Percentiles rank a stretch among this genome's conserved stretches.
Evolutionary conservation across 1,284 basidiomycete genomes (phyloP).

Genomic region (Cryptococcus maquisensis): DNA sequence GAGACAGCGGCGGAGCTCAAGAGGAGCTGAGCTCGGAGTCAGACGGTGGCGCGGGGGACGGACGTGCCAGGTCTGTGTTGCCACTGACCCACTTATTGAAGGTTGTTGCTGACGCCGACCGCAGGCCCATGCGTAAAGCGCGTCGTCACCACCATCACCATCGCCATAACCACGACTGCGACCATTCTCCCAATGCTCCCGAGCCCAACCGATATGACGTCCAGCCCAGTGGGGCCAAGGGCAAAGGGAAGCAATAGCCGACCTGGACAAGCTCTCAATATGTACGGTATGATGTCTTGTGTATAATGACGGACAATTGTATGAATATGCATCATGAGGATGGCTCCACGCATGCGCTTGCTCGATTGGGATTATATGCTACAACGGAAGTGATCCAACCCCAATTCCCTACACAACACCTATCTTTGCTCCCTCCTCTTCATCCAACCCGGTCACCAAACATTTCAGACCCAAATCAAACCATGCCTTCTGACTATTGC

Average conservation of each 20-base stretch:
- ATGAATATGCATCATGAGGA: neutral
- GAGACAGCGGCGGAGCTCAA: slow-evolving; percentile 5
- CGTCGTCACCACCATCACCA: slow-evolving; percentile 17
- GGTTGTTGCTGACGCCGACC: neutral
- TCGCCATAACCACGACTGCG: slow-evolving; percentile 12
- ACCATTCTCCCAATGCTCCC: slow-evolving; percentile 6
- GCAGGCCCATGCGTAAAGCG: slow-evolving; percentile 16
- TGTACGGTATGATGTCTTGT: neutral
- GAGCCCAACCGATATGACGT: slow-evolving; percentile 32
- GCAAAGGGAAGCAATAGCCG: neutral
- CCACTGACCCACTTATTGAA: neutral
- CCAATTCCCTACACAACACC: slow-evolving; percentile 13
- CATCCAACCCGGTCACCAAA: slow-evolving; percentile 27
- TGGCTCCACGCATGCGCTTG: neutral
- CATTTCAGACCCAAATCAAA: slow-evolving; percentile 62
- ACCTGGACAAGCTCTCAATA: neutral
- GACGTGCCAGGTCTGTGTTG: slow-evolving; percentile 28
- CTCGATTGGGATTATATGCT: neutral
- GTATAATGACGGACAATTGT: neutral
- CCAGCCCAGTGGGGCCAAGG: slow-evolving; percentile 9
- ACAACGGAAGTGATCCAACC: neutral
- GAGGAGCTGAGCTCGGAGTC: slow-evolving; percentile 27
- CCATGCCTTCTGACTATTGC: slow-evolving; percentile 61
- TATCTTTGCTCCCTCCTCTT: slow-evolving; percentile 18
- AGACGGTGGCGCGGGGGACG: slow-evolving; percentile 36